Base-by-base conservation (phyloP, 2,329 filamentous ascomycete species). In the Rachicladosporium sp. region DNA sequence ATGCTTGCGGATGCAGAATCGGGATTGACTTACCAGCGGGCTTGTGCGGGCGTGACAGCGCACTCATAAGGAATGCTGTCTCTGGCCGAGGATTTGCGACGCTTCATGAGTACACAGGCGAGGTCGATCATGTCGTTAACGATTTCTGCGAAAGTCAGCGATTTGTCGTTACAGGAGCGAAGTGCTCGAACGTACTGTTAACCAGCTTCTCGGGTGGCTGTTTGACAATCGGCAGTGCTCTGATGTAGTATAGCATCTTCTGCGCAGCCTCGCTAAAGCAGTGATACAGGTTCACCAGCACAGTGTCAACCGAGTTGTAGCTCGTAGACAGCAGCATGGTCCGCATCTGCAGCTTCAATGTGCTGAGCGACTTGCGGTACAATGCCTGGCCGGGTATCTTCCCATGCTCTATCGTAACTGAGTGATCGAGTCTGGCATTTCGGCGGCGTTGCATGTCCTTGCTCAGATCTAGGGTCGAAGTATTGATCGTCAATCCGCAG, bases 261-360 rank as follows among this genome's bases (percentile, higher is more conserved):
- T 76, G 77, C 6, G 85, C 87, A 5, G 82, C 78, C 58, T 93
- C 85, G 11, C 67, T 53, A 51, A 95, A 89, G 27, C 77, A 78
- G n/a, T 71, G 70, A 52, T 80, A 74, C 3, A 95, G 65, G 50
- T 91, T 93, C n/a, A 64, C 60, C 4, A 89, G 66, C 9, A 91
- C 81, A 0, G 78, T 83, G 3, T 57, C 49, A 6, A 72, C 56
- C 3, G 77, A 74, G 63, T 96, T 96, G 65, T 89, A 79, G 3
- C 69, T 62, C 4, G 82, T 83, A 58, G 93, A 86, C 51, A 84
- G 80, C 57, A 86, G 82, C 78, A 93, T 88, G 36, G 76, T 68
- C 51, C 91, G 82, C 37, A 87, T 79, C 56, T 93, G 85, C 38
- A 91, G 77, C 58, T 87, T 88, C 67, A 96, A 86, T 3, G 77